Base-by-base conservation (phyloP, 768 basidiomycete genomes). In the Boletus speciosus region DNA sequence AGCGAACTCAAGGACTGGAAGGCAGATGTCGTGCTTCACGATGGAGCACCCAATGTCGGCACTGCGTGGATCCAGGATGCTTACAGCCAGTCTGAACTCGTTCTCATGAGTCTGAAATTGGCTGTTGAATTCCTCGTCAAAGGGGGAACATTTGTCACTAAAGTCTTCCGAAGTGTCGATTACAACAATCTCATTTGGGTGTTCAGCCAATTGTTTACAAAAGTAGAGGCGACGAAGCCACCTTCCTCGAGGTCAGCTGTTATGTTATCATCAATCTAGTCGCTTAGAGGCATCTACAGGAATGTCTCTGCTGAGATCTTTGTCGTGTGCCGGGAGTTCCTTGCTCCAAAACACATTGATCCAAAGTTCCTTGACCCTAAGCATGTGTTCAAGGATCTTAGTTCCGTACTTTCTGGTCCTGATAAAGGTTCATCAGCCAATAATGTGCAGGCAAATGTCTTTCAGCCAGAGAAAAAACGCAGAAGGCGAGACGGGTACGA, bases 261-360 rank as follows among this genome's bases (percentile, higher is more conserved):
- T 8, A 29, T 40, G 32, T 38, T 21, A 38, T 44, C 35, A 16
- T 34, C 31, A 34, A 37, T 19, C 7, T 38, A 29, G 8, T 1
- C 32, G 21, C 48, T 52, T 37, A 48, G 25, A 7, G 1, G 35
- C 21, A 38, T 37, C 48, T 35, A 15, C 37, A 95, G 95, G 76
- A 98, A 96, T 74, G 97, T 99, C 41, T 99, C 97, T 41, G 97
- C 97, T 12, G 97, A 99, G 73, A 99, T 99, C 67, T 99, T 99
- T 78, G 97, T 99, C 62, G 92, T 98, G 47, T 99, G 97, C 72
- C 88, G 87, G 52, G 92, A 91, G 54, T 99, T 93, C 75, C 81
- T 92, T 53, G 93, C 95, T 9, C 97, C 97, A 3, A 93, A 91
- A 71, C 81, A 88, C 62, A 96, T 99, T 63, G 97, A 99, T 66